Evolutionary conservation across 1,284 basidiomycete genomes (phyloP).

Genomic region (Ceratobasidium sp.): DNA sequence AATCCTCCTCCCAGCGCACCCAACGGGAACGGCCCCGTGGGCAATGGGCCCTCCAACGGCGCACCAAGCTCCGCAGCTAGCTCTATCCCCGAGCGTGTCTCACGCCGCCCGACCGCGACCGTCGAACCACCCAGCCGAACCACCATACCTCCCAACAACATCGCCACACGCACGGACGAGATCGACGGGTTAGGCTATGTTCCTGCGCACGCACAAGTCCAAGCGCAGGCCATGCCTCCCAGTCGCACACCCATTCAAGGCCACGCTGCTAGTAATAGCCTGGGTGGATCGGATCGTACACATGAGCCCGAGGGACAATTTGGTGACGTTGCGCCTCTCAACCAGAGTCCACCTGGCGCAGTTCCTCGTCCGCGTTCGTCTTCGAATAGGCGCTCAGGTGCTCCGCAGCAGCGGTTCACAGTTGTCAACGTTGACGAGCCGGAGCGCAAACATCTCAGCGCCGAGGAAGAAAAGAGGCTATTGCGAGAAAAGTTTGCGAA

Average conservation of each 20-base stretch:
- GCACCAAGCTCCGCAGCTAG: constrained; percentile 25
- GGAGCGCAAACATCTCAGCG: constrained; percentile 33
- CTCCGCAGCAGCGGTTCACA: constrained; percentile 46
- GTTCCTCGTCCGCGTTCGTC: constrained; percentile 19
- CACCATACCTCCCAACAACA: neutral
- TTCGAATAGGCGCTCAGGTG: constrained; percentile 61
- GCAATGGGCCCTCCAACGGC: constrained; percentile 28
- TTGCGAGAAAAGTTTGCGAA: constrained; percentile 28
- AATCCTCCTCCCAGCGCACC: neutral
- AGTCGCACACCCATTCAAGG: neutral
- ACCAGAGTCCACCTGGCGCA: neutral
- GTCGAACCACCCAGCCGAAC: constrained; percentile 1
- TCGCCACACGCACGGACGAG: neutral
- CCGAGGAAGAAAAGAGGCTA: constrained; percentile 28
- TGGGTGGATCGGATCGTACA: neutral
- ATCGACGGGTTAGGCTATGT: constrained; percentile 40
- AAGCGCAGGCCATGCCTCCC: constrained; percentile 22
- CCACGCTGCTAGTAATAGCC: neutral
- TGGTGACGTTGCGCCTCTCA: constrained; percentile 15
- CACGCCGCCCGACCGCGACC: constrained; percentile 12
- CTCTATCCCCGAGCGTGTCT: constrained; percentile 44
- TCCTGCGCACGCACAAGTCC: constrained; percentile 26
- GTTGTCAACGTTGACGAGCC: constrained; percentile 48
- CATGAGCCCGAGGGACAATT: constrained; percentile 29
- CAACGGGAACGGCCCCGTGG: neutral